Evolutionary conservation across 805 yeast species (phyloP).

Genomic region (Nakazawaea ambrosiae): DNA sequence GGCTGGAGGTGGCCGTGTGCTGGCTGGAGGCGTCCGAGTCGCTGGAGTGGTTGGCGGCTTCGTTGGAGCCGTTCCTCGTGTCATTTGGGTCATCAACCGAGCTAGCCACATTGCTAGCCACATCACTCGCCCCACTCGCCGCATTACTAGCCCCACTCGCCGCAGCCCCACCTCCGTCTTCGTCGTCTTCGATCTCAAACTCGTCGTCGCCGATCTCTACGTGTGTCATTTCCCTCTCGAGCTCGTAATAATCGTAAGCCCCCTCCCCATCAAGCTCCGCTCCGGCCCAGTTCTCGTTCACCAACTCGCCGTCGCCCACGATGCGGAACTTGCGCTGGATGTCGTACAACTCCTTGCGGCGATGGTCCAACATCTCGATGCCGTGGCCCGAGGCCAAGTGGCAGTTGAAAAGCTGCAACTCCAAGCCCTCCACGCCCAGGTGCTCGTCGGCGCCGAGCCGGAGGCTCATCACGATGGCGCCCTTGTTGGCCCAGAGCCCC

Average conservation of each 20-base stretch:
- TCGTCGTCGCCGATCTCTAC: conserved; percentile 1
- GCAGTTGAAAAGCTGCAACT: conserved; percentile 36
- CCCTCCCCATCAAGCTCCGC: too few relatives aligned
- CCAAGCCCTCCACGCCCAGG: conserved; percentile 22
- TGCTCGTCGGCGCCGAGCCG: conserved; percentile 31
- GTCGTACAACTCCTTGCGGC: conserved; percentile 11
- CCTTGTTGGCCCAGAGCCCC: conserved; percentile 54
- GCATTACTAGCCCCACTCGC: conserved; percentile 10
- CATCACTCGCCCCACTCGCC: too few relatives aligned
- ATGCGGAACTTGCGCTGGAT: conserved; percentile 11
- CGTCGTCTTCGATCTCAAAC: conserved; percentile 5
- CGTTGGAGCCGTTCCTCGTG: too few relatives aligned
- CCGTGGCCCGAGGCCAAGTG: conserved; percentile 45
- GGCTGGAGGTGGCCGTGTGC: background rate
- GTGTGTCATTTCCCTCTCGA: conserved; percentile 3
- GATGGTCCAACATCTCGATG: conserved; percentile 7
- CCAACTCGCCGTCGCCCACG: conserved; percentile 5
- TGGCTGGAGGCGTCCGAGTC: too few relatives aligned
- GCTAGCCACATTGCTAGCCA: too few relatives aligned
- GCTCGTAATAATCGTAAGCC: conserved; percentile 11
- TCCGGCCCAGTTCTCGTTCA: conserved; percentile 6
- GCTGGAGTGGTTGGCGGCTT: too few relatives aligned
- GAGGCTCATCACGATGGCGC: conserved; percentile 43
- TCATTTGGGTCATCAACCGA: conserved; percentile 1
- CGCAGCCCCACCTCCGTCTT: too few relatives aligned